These are phyloP conservation scores for Anthracocystis walkeri DNA, from an alignment of 1,284 basidiomycete species.

Conservation along the genomic window DNA sequence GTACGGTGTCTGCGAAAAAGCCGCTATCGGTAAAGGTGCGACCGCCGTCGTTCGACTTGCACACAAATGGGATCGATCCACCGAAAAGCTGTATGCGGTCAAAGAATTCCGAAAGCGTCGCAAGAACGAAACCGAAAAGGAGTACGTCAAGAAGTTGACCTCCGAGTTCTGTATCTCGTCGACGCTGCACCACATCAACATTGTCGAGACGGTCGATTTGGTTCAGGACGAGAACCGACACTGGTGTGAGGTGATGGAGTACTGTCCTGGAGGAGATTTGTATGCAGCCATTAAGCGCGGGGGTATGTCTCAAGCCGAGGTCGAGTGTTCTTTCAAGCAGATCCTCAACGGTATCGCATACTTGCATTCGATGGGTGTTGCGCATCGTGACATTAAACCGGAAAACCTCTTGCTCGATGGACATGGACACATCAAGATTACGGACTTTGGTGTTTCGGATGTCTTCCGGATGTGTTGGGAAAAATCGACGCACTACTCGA, in stretches of 20 bases:
- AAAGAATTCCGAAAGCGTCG: constrained; percentile 99
- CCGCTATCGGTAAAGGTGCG: constrained; percentile 96
- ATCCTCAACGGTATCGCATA: constrained; percentile 89
- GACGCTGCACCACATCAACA: constrained; percentile 92
- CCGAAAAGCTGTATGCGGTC: constrained; percentile 98
- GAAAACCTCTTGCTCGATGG: constrained; percentile 96
- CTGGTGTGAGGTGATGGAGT: constrained; percentile 99
- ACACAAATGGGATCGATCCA: constrained; percentile 96
- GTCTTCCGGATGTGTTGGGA: constrained; percentile 99
- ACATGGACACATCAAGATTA: constrained; percentile 95
- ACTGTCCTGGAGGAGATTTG: constrained; percentile 90
- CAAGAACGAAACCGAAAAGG: constrained; percentile 98
- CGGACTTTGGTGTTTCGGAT: constrained; percentile 97
- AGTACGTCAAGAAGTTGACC: constrained; percentile 99
- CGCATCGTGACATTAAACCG: constrained; percentile 97
- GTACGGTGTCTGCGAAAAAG: constrained; percentile 96
- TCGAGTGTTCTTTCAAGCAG: constrained; percentile 98
- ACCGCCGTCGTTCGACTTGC: constrained; percentile 95
- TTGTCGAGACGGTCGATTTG: constrained; percentile 98
- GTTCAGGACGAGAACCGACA: constrained; percentile 95
- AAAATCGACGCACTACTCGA: constrained; percentile 93
- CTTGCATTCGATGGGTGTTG: constrained; percentile 93
- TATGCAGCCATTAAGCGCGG: constrained; percentile 98
- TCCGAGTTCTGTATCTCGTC: constrained; percentile 99
- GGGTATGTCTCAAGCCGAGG: constrained; percentile 91